These are phyloP conservation scores for Beta lomatogona DNA, from an alignment of 179 eudicot genomes.

Conservation along the genomic window DNA sequence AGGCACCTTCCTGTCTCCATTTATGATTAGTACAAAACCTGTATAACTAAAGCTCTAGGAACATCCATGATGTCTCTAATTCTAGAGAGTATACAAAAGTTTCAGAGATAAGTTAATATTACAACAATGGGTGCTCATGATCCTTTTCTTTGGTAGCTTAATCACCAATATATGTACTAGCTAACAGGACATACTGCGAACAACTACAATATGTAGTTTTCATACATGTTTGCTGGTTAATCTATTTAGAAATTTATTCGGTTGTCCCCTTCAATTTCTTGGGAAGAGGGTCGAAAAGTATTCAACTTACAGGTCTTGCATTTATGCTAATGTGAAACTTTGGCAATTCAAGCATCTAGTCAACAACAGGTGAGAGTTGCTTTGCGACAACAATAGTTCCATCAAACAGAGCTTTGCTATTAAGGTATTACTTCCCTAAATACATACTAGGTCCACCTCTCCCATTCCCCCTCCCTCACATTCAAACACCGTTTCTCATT, in stretches of 20 bases:
- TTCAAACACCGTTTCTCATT: no score
- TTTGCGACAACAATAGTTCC: neutral
- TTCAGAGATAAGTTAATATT: neutral
- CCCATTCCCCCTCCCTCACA: no score
- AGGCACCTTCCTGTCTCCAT: neutral
- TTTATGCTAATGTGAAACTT: neutral
- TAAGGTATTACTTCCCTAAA: no score
- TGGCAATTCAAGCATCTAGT: neutral
- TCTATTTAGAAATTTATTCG: neutral
- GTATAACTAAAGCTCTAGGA: neutral
- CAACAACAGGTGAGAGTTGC: neutral
- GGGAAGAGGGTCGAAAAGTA: neutral
- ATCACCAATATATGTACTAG: neutral
- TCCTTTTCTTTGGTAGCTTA: neutral
- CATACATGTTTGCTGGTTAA: neutral
- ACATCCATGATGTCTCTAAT: neutral
- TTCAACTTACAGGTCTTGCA: neutral
- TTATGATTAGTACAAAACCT: neutral
- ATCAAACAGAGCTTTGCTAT: neutral
- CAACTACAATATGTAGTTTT: neutral
- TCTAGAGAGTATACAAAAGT: neutral
- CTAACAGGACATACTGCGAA: neutral
- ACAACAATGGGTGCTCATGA: neutral
- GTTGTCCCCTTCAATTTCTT: neutral
- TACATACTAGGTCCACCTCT: no score